These are phyloP conservation scores for Phytomonas francai DNA, from an alignment of 208 protist genomes.

Conservation along the genomic window DNA sequence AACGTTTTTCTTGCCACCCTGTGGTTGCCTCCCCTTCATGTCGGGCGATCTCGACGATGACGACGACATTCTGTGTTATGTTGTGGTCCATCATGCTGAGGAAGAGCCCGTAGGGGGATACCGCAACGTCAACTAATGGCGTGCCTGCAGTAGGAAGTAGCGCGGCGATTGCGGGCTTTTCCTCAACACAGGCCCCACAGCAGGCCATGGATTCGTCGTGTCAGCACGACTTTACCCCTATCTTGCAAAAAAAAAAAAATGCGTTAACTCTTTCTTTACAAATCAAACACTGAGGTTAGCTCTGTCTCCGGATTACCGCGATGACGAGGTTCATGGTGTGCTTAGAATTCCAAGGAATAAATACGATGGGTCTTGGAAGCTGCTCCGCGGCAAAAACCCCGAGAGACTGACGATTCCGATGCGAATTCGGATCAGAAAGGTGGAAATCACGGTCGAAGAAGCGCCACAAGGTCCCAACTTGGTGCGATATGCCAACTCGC, in stretches of 20 bases:
- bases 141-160: neutral
- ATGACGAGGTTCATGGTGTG: neutral
- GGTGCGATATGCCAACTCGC: neutral
- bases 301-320: neutral
- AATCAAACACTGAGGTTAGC: neutral
- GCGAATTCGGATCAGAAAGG: neutral
- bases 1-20: neutral
- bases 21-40: neutral
- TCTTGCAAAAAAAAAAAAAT: neutral
- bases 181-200: neutral
- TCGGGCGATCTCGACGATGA: neutral
- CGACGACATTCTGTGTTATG: neutral
- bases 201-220: neutral
- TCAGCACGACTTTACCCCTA: neutral
- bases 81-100: neutral
- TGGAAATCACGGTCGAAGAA: neutral
- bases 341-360: neutral
- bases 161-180: neutral
- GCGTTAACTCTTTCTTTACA: neutral
- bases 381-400: neutral
- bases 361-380: neutral
- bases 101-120: neutral
- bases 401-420: neutral
- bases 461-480: neutral
- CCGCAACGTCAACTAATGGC: neutral